phyloP scores from a whole-genome alignment of 257 asterid species.

The Pogostemon cablin region DNA sequence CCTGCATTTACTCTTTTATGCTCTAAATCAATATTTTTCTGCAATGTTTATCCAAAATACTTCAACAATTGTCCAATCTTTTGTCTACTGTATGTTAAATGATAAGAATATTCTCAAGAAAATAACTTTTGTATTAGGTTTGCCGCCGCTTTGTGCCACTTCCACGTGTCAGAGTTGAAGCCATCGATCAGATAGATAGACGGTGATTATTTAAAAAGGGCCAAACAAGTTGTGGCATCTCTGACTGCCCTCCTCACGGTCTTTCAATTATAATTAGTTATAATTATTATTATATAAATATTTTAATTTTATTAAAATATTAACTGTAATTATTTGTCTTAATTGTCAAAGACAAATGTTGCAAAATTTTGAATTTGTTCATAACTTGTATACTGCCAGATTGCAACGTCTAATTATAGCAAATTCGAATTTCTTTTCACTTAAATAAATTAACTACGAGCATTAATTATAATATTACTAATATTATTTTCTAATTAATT shows the following conservation, averaged over 20 bases:
- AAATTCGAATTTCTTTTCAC: neutral
- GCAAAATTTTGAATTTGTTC: neutral
- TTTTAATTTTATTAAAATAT: neutral
- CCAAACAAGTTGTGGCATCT: neutral
- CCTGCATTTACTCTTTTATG: no score
- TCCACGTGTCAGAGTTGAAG: neutral
- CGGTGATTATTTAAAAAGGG: slow-evolving; percentile 18
- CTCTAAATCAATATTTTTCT: no score
- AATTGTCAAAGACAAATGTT: slow-evolving; percentile 7
- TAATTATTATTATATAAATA: no score
- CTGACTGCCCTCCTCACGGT: slow-evolving; percentile 16
- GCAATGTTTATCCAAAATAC: no score
- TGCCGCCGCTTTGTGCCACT: slow-evolving; percentile 16
- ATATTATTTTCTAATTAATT: no score
- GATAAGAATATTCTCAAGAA: neutral
- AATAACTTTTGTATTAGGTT: slow-evolving; percentile 3
- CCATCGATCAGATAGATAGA: neutral
- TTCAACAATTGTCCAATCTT: no score
- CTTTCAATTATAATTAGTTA: neutral
- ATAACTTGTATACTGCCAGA: no score
- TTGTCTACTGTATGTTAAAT: no score
- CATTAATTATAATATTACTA: no score
- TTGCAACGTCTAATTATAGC: neutral
- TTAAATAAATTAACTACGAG: no score
- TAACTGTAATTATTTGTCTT: slow-evolving; percentile 25